These are phyloP conservation scores for Diutina sp. DNA, from an alignment of 1,139 yeast species.

Conservation along the genomic window DNA sequence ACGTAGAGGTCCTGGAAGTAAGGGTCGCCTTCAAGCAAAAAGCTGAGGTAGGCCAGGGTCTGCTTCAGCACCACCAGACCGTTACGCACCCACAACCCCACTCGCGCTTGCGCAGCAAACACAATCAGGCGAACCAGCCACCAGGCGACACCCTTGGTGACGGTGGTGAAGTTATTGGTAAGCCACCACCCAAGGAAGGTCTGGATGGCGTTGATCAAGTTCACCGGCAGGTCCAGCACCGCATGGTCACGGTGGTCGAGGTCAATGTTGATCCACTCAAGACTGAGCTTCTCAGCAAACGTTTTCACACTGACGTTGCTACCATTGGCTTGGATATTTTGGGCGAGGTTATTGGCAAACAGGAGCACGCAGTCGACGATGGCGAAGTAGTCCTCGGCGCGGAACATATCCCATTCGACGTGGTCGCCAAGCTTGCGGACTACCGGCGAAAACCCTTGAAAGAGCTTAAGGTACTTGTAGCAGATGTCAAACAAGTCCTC, in stretches of 20 bases:
- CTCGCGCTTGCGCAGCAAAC: constrained; percentile 58
- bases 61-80: constrained; percentile 21
- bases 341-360: constrained; percentile 24
- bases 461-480: constrained; percentile 29
- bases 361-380: constrained; percentile 14
- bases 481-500: constrained; percentile 23
- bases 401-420: constrained; percentile 36
- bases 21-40: constrained; percentile 22
- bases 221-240: constrained; percentile 37
- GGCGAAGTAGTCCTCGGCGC: constrained; percentile 28
- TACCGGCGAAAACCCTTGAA: constrained; percentile 47
- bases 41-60: constrained; percentile 1
- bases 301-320: constrained; percentile 12
- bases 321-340: constrained; percentile 10
- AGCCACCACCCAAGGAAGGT: constrained; percentile 17
- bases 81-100: constrained; percentile 87
- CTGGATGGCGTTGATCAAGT: constrained; percentile 40
- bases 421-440: constrained; percentile 56
- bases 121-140: constrained; percentile 49
- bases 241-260: constrained; percentile 27
- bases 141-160: constrained; percentile 30
- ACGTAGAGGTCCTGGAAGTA: constrained; percentile 41
- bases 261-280: constrained; percentile 3
- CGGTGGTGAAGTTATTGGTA: constrained; percentile 9
- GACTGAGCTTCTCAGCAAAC: constrained; percentile 5